These are phyloP conservation scores for Hypoxylon rubiginosum DNA, from an alignment of 2,329 filamentous ascomycete genomes.

Conservation along the genomic window DNA sequence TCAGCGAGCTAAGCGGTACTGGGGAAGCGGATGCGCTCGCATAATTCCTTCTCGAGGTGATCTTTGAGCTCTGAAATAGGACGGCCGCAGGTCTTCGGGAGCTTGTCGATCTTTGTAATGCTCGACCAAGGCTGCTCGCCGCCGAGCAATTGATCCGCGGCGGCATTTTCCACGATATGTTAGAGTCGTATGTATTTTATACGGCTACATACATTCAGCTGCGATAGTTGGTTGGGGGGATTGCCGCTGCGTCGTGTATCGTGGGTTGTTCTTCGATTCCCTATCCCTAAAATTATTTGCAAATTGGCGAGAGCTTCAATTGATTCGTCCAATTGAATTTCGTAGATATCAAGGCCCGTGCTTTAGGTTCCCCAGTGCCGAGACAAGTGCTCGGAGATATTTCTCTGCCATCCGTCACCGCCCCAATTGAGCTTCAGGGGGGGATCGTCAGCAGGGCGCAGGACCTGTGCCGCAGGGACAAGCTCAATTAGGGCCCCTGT, in stretches of 20 bases:
- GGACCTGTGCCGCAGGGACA: no score
- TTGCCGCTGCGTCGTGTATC: not conserved
- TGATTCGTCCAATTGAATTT: constrained; percentile 34
- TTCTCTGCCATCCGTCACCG: constrained; percentile 41
- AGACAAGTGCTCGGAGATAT: constrained; percentile 23
- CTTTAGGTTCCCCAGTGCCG: not conserved
- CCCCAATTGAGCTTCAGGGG: constrained; percentile 19
- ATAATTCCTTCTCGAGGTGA: constrained; percentile 46
- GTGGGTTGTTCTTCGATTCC: no score
- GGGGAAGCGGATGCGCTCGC: constrained; percentile 43
- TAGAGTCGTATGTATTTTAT: not conserved
- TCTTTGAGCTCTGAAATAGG: constrained; percentile 37
- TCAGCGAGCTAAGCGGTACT: constrained; percentile 46
- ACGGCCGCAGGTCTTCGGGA: constrained; percentile 34
- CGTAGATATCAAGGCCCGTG: constrained; percentile 15
- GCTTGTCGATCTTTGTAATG: constrained; percentile 40
- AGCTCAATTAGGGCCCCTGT: constrained; percentile 4
- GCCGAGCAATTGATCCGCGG: constrained; percentile 46
- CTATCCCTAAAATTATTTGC: constrained; percentile 29
- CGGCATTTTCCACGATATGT: constrained; percentile 39
- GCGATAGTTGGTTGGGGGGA: not conserved
- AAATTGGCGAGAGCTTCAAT: constrained; percentile 31
- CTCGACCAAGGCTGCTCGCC: constrained; percentile 43
- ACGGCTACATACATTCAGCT: not conserved
- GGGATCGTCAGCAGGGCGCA: constrained; percentile 10